phyloP scores from a whole-genome alignment of 805 yeast species.

The Scheffersomyces lignosus region DNA sequence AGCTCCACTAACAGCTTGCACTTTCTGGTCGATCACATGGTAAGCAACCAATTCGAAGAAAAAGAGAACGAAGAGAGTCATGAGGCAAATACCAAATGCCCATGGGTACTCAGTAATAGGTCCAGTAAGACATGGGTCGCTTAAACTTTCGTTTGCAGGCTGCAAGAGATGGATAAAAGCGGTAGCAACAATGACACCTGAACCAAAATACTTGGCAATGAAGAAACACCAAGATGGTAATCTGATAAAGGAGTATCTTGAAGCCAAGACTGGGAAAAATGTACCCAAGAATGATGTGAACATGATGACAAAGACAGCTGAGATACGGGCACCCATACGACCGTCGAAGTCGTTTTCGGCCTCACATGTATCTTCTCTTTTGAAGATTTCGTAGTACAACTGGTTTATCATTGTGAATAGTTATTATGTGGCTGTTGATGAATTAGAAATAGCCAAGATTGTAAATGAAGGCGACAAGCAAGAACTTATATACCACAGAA shows the following conservation, averaged over 20 bases:
- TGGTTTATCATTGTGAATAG: constrained; percentile 5
- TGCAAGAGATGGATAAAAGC: constrained; percentile 73
- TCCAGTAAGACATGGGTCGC: constrained; percentile 62
- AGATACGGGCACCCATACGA: constrained; percentile 50
- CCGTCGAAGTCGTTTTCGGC: constrained; percentile 48
- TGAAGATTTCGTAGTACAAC: constrained; percentile 9
- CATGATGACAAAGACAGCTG: constrained; percentile 62
- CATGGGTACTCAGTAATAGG: constrained; percentile 53
- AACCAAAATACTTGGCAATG: constrained; percentile 70
- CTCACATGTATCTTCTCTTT: constrained; percentile 40
- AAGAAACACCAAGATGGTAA: constrained; percentile 65
- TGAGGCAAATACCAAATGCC: constrained; percentile 54
- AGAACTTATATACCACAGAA: no score
- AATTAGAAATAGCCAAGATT: no score
- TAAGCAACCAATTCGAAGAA: constrained; percentile 52
- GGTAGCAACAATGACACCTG: constrained; percentile 82
- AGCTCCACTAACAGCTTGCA: constrained; percentile 21
- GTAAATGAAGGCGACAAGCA: no score
- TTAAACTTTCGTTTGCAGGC: constrained; percentile 64
- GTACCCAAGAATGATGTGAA: constrained; percentile 55
- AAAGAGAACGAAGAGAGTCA: constrained; percentile 52
- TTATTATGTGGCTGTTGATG: no score
- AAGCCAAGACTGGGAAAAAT: constrained; percentile 62
- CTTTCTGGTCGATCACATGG: constrained; percentile 41
- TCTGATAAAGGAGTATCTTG: constrained; percentile 56